Evolutionary conservation across 2,329 filamentous ascomycete genomes (phyloP).

Genomic region (Sporothrix sp.): DNA sequence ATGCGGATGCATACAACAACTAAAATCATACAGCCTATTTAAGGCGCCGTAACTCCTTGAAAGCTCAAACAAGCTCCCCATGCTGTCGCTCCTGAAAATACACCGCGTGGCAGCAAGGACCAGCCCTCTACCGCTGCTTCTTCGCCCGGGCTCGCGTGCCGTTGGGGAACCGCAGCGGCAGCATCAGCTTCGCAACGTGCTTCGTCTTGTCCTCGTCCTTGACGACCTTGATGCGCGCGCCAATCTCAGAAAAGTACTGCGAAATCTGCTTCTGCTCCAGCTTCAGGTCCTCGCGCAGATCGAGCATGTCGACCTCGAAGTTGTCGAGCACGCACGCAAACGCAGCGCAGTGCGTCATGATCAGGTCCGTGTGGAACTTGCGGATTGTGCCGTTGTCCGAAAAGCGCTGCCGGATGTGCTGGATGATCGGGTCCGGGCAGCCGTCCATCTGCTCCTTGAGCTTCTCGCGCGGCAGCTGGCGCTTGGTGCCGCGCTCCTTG

Average conservation of each 20-base stretch:
- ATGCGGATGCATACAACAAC: too few species aligned
- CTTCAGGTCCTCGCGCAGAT: slow-evolving; percentile 61
- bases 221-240: slow-evolving; percentile 53
- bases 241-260: slow-evolving; percentile 67
- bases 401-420: slow-evolving; percentile 60
- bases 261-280: slow-evolving; percentile 61
- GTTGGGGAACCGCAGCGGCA: slow-evolving; percentile 71
- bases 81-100: not conserved
- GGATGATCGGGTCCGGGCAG: slow-evolving; percentile 52
- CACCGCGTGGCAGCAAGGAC: too few species aligned
- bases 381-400: slow-evolving; percentile 53
- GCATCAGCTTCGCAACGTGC: slow-evolving; percentile 57
- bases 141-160: slow-evolving; percentile 34
- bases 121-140: slow-evolving; percentile 2
- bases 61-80: not conserved
- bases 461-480: slow-evolving; percentile 52
- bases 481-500: slow-evolving; percentile 36
- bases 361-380: slow-evolving; percentile 61
- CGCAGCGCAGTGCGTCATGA: slow-evolving; percentile 64
- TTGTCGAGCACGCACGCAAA: slow-evolving; percentile 63
- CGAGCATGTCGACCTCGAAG: slow-evolving; percentile 60
- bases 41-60: slow-evolving; percentile 6
- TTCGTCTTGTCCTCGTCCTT: slow-evolving; percentile 46
- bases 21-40: not conserved
- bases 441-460: slow-evolving; percentile 47